Evolutionary conservation across 768 basidiomycete genomes (phyloP).

Genomic region (Lepiota brunneoincarnata): DNA sequence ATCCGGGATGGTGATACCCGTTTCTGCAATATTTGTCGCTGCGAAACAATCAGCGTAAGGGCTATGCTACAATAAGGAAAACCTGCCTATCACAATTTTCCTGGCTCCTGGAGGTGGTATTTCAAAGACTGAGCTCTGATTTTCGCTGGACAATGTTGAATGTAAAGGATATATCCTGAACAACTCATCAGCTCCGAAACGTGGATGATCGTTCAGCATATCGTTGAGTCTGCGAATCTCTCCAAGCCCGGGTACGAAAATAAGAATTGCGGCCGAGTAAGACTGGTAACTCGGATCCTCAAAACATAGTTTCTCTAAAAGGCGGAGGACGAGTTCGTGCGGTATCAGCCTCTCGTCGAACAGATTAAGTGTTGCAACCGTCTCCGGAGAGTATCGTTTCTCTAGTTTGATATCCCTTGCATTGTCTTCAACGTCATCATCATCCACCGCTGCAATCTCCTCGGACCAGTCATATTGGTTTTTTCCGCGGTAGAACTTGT

Average conservation of each 20-base stretch:
- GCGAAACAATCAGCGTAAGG: conserved; percentile 6
- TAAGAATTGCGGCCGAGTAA: conserved; percentile 78
- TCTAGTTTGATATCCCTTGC: conserved; percentile 51
- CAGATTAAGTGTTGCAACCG: conserved; percentile 75
- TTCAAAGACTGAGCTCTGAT: conserved; percentile 89
- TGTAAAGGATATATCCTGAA: conserved; percentile 88
- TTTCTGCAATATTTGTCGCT: conserved; percentile 95
- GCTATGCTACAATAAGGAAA: conserved; percentile 1
- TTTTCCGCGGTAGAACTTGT: conserved; percentile 64
- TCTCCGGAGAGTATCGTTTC: conserved; percentile 77
- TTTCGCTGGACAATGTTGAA: conserved; percentile 89
- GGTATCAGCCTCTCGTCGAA: conserved; percentile 88
- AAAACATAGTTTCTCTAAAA: conserved; percentile 84
- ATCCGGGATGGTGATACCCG: conserved; percentile 97
- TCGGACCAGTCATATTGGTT: conserved; percentile 77
- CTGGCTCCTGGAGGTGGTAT: conserved; percentile 74
- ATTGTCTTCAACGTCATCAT: conserved; percentile 60
- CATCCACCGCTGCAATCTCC: conserved; percentile 47
- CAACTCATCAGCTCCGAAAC: conserved; percentile 54
- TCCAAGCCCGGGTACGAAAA: conserved; percentile 94
- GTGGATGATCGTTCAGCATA: conserved; percentile 67
- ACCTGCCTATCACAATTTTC: conserved; percentile 91
- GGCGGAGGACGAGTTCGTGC: conserved; percentile 82
- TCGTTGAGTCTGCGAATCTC: conserved; percentile 92
- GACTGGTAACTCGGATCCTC: conserved; percentile 44